These are phyloP conservation scores for Paracoccidioides lutzii DNA, from an alignment of 2,329 filamentous ascomycete species.

Conservation along the genomic window DNA sequence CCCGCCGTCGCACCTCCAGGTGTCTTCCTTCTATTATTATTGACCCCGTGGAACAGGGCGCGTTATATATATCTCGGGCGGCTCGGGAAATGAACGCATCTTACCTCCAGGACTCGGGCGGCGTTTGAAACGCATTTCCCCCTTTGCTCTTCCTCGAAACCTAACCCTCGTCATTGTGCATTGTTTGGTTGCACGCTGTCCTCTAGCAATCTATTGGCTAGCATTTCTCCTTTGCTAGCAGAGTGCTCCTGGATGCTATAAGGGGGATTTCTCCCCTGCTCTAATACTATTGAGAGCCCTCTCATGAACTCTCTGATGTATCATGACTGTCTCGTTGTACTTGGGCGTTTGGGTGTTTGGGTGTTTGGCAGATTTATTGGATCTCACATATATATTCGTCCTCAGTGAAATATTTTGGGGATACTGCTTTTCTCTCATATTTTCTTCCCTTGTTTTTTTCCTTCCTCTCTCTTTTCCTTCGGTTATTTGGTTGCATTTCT, in stretches of 20 bases:
- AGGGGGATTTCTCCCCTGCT: background rate
- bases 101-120: background rate
- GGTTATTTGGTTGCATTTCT: background rate
- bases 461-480: background rate
- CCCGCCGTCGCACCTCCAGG: background rate
- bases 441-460: background rate
- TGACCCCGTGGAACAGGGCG: background rate
- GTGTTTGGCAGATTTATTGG: background rate
- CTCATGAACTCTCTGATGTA: background rate
- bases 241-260: background rate
- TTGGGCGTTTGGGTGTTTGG: background rate
- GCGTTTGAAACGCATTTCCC: background rate
- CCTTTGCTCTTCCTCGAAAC: background rate
- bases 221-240: background rate
- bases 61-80: slow-evolving; percentile 2
- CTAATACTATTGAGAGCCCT: background rate
- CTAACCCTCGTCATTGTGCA: background rate
- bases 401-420: background rate
- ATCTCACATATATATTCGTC: background rate
- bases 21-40: too few relatives aligned
- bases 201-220: background rate
- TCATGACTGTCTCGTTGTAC: background rate
- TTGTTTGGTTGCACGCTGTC: background rate
- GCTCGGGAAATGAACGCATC: background rate
- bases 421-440: background rate